These are phyloP conservation scores for Udeniomyces megalosporus DNA, from an alignment of 768 basidiomycete species.

Conservation along the genomic window DNA sequence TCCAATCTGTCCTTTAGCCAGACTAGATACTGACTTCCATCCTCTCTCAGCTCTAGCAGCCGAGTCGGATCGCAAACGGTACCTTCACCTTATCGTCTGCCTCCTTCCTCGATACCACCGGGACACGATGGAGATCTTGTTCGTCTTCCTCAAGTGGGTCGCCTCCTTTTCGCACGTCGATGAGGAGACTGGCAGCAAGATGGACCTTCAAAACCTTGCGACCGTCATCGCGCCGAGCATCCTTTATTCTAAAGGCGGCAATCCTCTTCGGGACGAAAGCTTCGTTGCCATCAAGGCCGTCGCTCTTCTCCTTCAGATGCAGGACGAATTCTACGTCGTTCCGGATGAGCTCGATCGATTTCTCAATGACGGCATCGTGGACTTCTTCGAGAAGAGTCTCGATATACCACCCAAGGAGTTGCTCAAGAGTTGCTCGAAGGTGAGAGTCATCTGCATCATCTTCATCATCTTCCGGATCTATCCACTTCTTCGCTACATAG, in stretches of 20 bases:
- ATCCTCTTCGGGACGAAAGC: constrained; percentile 82
- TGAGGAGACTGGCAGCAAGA: constrained; percentile 91
- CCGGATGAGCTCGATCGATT: constrained; percentile 77
- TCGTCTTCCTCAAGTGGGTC: constrained; percentile 98
- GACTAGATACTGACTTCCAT: background rate
- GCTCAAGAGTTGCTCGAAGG: constrained; percentile 79
- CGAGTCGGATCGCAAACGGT: constrained; percentile 60
- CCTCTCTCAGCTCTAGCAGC: constrained; percentile 44
- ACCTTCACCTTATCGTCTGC: constrained; percentile 69
- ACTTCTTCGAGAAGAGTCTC: constrained; percentile 71
- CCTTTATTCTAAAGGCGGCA: constrained; percentile 64
- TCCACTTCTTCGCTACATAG: too few relatives aligned
- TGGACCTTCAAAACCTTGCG: constrained; percentile 90
- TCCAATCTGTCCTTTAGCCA: constrained; percentile 27
- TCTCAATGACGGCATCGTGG: constrained; percentile 55
- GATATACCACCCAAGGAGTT: constrained; percentile 91
- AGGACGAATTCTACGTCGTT: constrained; percentile 91
- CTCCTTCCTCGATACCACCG: constrained; percentile 83
- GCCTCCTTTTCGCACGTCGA: constrained; percentile 97
- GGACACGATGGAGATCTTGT: constrained; percentile 93
- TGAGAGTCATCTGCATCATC: too few relatives aligned
- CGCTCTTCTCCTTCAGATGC: constrained; percentile 70
- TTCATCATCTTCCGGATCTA: too few relatives aligned
- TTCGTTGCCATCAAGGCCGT: constrained; percentile 76
- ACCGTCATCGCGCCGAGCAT: constrained; percentile 98